Conservation (phyloP, 2,329 filamentous ascomycete genomes). For the Monosporascus ibericus region DNA sequence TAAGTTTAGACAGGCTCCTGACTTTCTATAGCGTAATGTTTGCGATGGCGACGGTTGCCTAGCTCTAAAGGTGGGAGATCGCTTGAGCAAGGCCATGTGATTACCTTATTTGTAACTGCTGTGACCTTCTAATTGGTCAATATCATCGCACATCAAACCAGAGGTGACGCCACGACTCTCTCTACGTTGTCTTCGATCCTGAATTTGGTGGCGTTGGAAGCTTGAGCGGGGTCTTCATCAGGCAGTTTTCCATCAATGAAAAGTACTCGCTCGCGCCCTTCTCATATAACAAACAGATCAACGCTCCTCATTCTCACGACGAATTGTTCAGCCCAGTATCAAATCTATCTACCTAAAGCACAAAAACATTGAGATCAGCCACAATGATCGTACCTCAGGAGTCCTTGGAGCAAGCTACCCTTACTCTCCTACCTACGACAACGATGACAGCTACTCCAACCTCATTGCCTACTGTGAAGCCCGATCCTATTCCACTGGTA, state of each 20-base stretch:
- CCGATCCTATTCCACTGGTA: constrained; percentile 17
- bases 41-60: too few relatives aligned
- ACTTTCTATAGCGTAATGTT: background rate
- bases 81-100: background rate
- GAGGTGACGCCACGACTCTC: background rate
- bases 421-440: constrained; percentile 2
- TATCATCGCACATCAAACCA: background rate
- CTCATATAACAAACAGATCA: background rate
- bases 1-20: background rate
- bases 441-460: background rate
- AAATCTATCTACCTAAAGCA: background rate
- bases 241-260: background rate
- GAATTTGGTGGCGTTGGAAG: background rate
- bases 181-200: background rate
- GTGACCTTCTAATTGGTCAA: background rate
- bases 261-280: background rate
- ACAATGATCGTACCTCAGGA: constrained; percentile 22
- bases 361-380: constrained; percentile 2
- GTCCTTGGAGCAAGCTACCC: constrained; percentile 10
- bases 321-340: background rate
- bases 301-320: background rate
- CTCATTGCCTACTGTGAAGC: constrained; percentile 22
- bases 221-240: too few relatives aligned
- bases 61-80: background rate
- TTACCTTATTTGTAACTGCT: background rate